phyloP scores from a whole-genome alignment of 495 filamentous ascomycete genomes.

The Neurospora sp. region DNA sequence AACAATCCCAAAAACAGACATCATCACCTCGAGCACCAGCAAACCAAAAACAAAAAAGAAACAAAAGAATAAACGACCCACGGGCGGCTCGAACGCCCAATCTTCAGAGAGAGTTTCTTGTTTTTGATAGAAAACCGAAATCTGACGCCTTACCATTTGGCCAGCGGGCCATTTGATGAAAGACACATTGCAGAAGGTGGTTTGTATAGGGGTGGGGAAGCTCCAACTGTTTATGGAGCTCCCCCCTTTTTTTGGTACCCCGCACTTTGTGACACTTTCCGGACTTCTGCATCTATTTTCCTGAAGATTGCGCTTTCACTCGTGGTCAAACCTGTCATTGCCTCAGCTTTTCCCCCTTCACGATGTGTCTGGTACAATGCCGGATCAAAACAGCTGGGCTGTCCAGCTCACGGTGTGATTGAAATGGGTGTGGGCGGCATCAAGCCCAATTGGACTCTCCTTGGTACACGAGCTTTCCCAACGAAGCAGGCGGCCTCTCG shows the following conservation, averaged over 20 bases:
- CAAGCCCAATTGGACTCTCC: neutral
- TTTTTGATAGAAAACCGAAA: neutral
- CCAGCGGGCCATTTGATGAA: neutral
- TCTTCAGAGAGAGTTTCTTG: neutral
- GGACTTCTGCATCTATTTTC: neutral
- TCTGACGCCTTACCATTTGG: slow-evolving; percentile 24
- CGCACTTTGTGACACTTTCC: neutral
- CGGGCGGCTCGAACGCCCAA: neutral
- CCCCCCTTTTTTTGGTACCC: neutral
- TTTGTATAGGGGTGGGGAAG: neutral
- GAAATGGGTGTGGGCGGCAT: neutral
- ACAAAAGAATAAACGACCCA: neutral
- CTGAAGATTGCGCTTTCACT: neutral
- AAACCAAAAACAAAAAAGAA: neutral
- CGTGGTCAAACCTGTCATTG: neutral
- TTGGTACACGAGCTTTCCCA: neutral
- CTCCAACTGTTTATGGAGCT: neutral
- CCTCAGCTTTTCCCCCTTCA: neutral
- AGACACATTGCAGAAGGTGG: neutral
- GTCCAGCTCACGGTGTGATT: neutral
- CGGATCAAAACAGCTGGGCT: neutral
- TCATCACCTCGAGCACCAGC: neutral
- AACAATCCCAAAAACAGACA: neutral
- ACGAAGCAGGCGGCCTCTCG: neutral
- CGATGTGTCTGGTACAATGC: neutral